Percentiles rank a stretch among this genome's conserved stretches.
Evolutionary conservation across 257 asterid genomes (phyloP).

Genomic region (Verbascum thapsus): DNA sequence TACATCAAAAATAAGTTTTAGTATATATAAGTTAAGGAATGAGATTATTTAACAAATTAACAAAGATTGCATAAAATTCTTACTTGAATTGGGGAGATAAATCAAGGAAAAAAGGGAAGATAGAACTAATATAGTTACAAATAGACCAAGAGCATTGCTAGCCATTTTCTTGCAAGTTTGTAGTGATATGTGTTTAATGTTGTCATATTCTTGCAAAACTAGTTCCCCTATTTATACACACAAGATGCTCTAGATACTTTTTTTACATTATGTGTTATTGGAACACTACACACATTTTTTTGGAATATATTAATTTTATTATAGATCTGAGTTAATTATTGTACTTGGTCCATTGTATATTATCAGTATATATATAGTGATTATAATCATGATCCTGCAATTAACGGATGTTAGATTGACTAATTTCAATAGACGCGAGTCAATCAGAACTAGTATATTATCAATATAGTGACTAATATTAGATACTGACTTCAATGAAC

Average conservation of each 20-base stretch:
- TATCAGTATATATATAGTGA: too few species aligned
- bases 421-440: too few species aligned
- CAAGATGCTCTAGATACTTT: slow-evolving; percentile 14
- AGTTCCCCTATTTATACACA: slow-evolving; percentile 41
- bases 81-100: slow-evolving; percentile 32
- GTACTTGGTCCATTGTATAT: too few species aligned
- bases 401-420: too few species aligned
- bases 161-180: slow-evolving; percentile 35
- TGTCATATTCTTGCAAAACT: slow-evolving; percentile 2
- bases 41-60: background rate
- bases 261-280: background rate
- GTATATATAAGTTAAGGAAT: background rate
- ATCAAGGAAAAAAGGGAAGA: slow-evolving; percentile 28
- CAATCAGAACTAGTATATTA: too few species aligned
- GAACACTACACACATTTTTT: background rate
- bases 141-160: slow-evolving; percentile 24
- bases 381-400: too few species aligned
- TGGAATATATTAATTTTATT: too few species aligned
- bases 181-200: slow-evolving; percentile 19
- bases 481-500: too few species aligned
- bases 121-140: slow-evolving; percentile 32
- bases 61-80: background rate
- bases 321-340: too few species aligned
- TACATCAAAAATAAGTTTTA: background rate
- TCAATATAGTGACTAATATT: too few species aligned